Percentiles rank a stretch among this genome's conserved stretches.
Evolutionary conservation across 1,284 basidiomycete species (phyloP).

Genomic region (Trichosporon sp.): DNA sequence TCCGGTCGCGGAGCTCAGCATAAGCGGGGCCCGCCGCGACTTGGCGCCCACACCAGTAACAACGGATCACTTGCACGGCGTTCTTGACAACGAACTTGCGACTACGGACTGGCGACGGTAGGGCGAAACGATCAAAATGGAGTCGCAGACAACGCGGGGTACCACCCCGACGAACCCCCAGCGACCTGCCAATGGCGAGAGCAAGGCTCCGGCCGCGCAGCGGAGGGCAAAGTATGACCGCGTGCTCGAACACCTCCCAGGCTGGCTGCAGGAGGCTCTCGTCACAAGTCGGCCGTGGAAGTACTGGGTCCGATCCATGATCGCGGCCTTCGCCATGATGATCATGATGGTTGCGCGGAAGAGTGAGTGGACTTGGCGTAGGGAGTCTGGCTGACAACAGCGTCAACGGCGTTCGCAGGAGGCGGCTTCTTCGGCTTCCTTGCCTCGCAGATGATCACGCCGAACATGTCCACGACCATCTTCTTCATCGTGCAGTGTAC

Average conservation of each 20-base stretch:
- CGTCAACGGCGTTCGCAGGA: background rate
- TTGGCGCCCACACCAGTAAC: no score
- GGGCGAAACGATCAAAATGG: background rate
- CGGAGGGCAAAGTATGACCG: background rate
- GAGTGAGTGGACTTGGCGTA: conserved; percentile 24
- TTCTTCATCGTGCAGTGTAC: conserved; percentile 50
- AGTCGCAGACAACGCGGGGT: background rate
- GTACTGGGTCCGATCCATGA: conserved; percentile 37
- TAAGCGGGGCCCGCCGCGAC: no score
- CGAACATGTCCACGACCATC: conserved; percentile 38
- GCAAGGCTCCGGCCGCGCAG: background rate
- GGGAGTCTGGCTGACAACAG: background rate
- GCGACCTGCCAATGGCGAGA: background rate
- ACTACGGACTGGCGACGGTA: no score
- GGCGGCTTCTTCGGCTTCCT: conserved; percentile 37
- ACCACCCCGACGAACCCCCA: background rate
- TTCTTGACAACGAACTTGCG: no score
- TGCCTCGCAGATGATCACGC: conserved; percentile 38
- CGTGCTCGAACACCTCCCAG: conserved; percentile 17
- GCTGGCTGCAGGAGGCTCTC: conserved; percentile 23
- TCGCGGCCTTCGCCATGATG: conserved; percentile 30
- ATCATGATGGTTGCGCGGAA: conserved; percentile 32
- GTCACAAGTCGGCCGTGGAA: conserved; percentile 38
- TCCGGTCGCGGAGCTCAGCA: no score
- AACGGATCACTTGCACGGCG: no score